Percentiles rank a stretch among this genome's conserved stretches.
Conservation (phyloP, 78 protist species). For the Dictyostelium brefeldianum region DNA sequence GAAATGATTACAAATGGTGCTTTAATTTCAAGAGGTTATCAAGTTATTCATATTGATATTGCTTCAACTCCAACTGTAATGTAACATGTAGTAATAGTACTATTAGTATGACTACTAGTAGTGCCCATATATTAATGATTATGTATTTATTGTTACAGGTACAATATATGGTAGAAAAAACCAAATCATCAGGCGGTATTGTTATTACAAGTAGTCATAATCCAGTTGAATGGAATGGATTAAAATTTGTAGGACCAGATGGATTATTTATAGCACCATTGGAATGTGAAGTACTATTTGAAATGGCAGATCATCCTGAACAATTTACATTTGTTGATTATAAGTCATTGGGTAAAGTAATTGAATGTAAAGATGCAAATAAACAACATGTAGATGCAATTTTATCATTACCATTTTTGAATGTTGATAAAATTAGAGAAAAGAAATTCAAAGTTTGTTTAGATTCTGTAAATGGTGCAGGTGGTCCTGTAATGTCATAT, state of each 20-base stretch:
- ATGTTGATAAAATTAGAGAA: slow-evolving; percentile 29
- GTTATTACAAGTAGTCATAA: slow-evolving; percentile 92
- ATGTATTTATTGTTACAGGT: slow-evolving; percentile 23
- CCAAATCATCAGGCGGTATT: slow-evolving; percentile 84
- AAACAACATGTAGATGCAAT: slow-evolving; percentile 62
- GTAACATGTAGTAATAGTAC: no score
- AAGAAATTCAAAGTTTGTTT: slow-evolving; percentile 49
- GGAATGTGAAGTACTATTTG: slow-evolving; percentile 51
- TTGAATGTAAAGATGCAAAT: slow-evolving; percentile 7
- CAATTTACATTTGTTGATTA: not conserved
- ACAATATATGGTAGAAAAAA: slow-evolving; percentile 79
- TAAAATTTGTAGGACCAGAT: slow-evolving; percentile 86
- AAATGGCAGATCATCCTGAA: slow-evolving; percentile 70
- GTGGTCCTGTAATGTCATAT: slow-evolving; percentile 78
- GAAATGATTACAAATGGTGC: slow-evolving; percentile 41
- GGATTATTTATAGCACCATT: slow-evolving; percentile 84
- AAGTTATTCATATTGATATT: slow-evolving; percentile 79
- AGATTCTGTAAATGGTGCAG: slow-evolving; percentile 88
- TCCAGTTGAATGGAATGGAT: slow-evolving; percentile 91
- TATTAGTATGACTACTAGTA: not conserved
- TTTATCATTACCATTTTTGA: slow-evolving; percentile 56
- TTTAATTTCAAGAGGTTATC: slow-evolving; percentile 68
- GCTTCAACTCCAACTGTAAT: slow-evolving; percentile 86
- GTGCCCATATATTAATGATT: no score
- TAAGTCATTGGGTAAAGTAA: slow-evolving; percentile 19